Evolutionary conservation across 306 rosid genomes (phyloP).

Genomic region (Corylus heterophylla): DNA sequence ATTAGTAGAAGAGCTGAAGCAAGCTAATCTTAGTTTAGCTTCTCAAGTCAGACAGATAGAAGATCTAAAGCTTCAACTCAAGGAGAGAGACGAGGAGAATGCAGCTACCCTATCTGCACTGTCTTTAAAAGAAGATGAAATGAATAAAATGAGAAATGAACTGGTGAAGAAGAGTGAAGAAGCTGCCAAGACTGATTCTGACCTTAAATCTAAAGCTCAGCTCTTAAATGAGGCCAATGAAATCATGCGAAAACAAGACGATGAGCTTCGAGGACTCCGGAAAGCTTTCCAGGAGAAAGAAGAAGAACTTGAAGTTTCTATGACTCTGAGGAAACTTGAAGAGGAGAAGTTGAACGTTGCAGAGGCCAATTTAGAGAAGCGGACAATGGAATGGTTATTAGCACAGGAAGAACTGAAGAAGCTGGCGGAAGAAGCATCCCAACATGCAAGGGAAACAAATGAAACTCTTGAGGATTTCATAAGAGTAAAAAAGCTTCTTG

Average conservation of each 20-base stretch:
- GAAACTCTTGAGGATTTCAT: slow-evolving; percentile 60
- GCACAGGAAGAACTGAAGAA: slow-evolving; percentile 76
- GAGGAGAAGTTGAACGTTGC: slow-evolving; percentile 63
- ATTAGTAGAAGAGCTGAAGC: slow-evolving; percentile 67
- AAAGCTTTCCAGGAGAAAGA: slow-evolving; percentile 56
- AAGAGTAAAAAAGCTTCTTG: slow-evolving; percentile 73
- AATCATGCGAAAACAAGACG: slow-evolving; percentile 65
- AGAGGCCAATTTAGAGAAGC: slow-evolving; percentile 72
- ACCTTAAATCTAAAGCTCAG: slow-evolving; percentile 58
- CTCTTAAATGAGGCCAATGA: slow-evolving; percentile 71
- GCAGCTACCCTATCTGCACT: slow-evolving; percentile 35
- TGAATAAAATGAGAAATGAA: slow-evolving; percentile 54
- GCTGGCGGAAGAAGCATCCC: slow-evolving; percentile 55
- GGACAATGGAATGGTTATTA: slow-evolving; percentile 68
- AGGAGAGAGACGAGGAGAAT: slow-evolving; percentile 53
- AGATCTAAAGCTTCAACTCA: slow-evolving; percentile 59
- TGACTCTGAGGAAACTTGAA: slow-evolving; percentile 46
- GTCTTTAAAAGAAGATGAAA: slow-evolving; percentile 64
- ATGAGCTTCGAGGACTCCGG: slow-evolving; percentile 59
- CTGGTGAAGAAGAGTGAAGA: slow-evolving; percentile 61
- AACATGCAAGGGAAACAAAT: slow-evolving; percentile 46
- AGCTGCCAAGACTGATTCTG: slow-evolving; percentile 42
- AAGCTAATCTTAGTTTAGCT: slow-evolving; percentile 52
- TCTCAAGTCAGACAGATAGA: slow-evolving; percentile 67
- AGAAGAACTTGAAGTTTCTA: slow-evolving; percentile 46